Evolutionary conservation across 805 yeast species (phyloP), one percentile per base, ranked within the genome.

Genomic region (Hanseniaspora vineae): DNA sequence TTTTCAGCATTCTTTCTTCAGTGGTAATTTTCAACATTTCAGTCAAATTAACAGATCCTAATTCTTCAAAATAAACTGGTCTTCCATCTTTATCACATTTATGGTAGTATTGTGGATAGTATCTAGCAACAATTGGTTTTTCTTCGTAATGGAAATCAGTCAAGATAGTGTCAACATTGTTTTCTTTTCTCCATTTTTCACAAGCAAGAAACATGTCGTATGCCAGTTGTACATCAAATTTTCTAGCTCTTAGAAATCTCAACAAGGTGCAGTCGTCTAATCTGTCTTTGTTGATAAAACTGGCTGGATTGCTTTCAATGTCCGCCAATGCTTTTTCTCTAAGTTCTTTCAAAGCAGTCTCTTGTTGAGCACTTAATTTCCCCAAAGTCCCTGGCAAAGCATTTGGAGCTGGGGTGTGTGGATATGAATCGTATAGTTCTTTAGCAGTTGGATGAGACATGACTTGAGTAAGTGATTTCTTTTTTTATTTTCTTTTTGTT

Each of bases 21-120:
- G 90, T 78, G 53, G 98, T 92, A 65, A 92, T 78, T 69, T 86
- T 85, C 72, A 84, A 78, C 95, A 92, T 84, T 64, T 87, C 94
- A 35, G 80, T 73, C 66, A 92, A 73, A 67, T 90, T 85, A 52
- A 92, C 96, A 46, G 81, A 70, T 48, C 98, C 97, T 54, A 92
- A 75, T 64, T 90, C 95, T 73, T 92, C 98, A 58, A 83, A 74
- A 69, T 92, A 92, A 44, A 88, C 82, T 6, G 98, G 98, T 62
- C 98, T 83, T 46, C 98, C 98, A 54, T 92, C 98, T 59, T 76
- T 85, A 66, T 92, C 98, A 33, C 90, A 86, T 71, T 92, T 89
- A 71, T 92, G 97, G 67, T 92, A 92, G 70, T 89, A 92, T 69
- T 89, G 97, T 35, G 98, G 98, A 66, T 92, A 92, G 66, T 72